phyloP scores from a whole-genome alignment of 2,329 filamentous ascomycete species.

The Trichoderma sp. region DNA sequence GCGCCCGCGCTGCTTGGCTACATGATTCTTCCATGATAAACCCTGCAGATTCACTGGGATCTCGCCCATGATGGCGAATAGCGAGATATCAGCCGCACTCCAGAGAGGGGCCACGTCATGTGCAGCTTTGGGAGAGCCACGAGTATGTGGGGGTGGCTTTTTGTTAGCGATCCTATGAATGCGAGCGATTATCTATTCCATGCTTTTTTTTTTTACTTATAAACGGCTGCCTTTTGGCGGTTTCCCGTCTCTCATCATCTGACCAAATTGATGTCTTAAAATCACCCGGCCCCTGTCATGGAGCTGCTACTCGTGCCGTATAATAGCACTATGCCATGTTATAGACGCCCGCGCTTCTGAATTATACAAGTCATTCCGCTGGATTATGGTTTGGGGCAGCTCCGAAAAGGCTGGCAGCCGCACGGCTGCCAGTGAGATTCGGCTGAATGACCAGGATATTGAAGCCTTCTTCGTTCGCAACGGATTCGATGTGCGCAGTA shows the following conservation, averaged over 20 bases:
- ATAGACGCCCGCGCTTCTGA: not conserved
- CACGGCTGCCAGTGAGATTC: not conserved
- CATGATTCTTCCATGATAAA: not conserved
- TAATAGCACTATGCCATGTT: not conserved
- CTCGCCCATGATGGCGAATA: not conserved
- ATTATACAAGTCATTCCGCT: not conserved
- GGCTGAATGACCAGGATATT: not conserved
- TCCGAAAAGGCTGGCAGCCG: not conserved
- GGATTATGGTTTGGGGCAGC: not conserved
- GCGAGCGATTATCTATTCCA: not conserved
- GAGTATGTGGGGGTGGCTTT: conserved; percentile 12
- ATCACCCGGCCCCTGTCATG: not conserved
- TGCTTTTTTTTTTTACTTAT: not conserved
- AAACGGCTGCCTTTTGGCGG: not conserved
- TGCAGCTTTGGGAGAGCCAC: not conserved
- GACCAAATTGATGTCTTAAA: not conserved
- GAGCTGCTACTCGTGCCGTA: not conserved
- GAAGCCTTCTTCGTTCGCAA: conserved; percentile 26
- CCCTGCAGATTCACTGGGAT: not conserved
- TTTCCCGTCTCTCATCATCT: not conserved
- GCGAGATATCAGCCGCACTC: conserved; percentile 1
- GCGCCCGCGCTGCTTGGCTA: not conserved
- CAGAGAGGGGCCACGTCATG: conserved; percentile 5
- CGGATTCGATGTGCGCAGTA: conserved; percentile 21
- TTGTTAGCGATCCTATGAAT: not conserved